Evolutionary conservation across 352 stramenopile species (phyloP).

Genomic region (Blastocystis sp.): DNA sequence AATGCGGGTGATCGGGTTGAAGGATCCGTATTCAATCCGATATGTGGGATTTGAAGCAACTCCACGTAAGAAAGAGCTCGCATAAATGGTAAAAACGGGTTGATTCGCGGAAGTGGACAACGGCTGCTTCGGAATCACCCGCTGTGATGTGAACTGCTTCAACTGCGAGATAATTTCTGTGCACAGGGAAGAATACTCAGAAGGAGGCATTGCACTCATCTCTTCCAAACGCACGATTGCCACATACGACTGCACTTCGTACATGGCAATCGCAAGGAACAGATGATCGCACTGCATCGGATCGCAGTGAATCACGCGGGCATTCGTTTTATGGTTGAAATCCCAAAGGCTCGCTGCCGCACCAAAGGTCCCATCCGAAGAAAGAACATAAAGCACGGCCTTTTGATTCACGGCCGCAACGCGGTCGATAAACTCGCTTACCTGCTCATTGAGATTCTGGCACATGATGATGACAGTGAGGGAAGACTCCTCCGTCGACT

Average conservation of each 20-base stretch:
- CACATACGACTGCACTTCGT: conserved; percentile 1
- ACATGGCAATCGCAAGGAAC: conserved; percentile 5
- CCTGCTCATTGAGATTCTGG: not conserved
- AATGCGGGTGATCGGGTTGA: not conserved
- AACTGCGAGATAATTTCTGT: too few relatives aligned
- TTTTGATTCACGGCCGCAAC: not conserved
- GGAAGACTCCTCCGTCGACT: too few relatives aligned
- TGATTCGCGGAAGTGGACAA: not conserved
- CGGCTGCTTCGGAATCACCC: not conserved
- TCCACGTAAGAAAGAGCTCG: not conserved
- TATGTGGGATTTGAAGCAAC: not conserved
- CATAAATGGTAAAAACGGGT: not conserved
- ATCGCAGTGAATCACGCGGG: conserved; percentile 27
- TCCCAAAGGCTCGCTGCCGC: not conserved
- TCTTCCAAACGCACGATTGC: not conserved
- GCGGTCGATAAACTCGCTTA: not conserved
- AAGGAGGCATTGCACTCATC: too few relatives aligned
- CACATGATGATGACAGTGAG: too few relatives aligned
- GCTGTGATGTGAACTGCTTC: too few relatives aligned
- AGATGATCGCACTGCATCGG: conserved; percentile 14
- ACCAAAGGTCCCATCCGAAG: not conserved
- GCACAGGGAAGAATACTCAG: too few relatives aligned
- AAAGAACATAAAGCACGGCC: not conserved
- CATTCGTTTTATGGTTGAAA: not conserved
- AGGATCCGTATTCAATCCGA: not conserved